Evolutionary conservation across 371 early-diverging fungal genomes (phyloP), one percentile per base, ranked within the genome.

Genomic region (Rhizoclosmatium hyalinum): DNA sequence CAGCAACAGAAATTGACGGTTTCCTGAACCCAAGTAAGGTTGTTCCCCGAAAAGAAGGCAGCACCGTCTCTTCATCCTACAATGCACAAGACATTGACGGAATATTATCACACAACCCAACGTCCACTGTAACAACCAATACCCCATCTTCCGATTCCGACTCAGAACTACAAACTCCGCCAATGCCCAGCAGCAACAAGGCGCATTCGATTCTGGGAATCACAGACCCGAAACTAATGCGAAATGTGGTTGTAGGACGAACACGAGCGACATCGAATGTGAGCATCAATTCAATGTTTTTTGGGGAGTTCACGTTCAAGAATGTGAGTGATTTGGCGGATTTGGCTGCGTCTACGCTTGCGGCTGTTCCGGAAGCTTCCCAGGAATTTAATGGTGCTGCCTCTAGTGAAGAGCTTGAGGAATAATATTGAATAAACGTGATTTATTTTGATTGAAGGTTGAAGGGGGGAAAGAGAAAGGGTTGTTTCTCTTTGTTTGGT

Each of bases 301-400:
- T 77, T 64, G 86, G 88, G 47, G 86, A 85, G 32, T 90, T 90
- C 68, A 86, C 86, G 0, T 90, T 85, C 78, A 88, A 87, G 74
- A 90, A 90, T 72, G 87, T 88, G 3, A 58, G 76, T 57, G 80
- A 79, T 3, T 66, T 84, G 19, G 81, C 73, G n/a, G 82, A 81
- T 65, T 58, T 71, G 39, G 60, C 55, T 2, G 17, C 43, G 0
- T 68, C 50, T 50, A 50, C 10, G 6, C 17, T 50, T 0, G 17
- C 50, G 6, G 10, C 50, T 50, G 50, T 50, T 50, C 50, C 50
- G 6, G 50, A 50, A 50, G 50, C 50, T 24, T 24, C 24, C 24
- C 24, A 24, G 24, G 24, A 24, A 24, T 24, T 24, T 24, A 24
- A 24, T 24, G 24, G 24, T 24, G 24, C 24, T 24, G 24, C 24